Conservation (phyloP, 73 alveolate genomes). For the Paramecium caudatum region DNA sequence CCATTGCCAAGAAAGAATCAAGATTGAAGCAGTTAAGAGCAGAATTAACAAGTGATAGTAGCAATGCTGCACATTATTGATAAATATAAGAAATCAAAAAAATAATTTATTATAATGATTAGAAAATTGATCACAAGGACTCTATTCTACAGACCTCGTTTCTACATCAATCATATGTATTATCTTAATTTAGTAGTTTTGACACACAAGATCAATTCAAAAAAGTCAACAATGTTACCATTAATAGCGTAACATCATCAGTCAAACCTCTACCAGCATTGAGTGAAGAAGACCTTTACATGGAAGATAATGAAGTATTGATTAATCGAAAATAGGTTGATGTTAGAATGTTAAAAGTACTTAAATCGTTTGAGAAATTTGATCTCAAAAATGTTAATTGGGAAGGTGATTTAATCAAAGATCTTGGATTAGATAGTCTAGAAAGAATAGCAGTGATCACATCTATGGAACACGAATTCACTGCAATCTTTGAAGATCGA, state of each 20-base stretch:
- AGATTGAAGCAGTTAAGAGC: conserved; percentile 63
- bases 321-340: conserved; percentile 28
- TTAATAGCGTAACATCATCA: not conserved
- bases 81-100: not conserved
- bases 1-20: conserved; percentile 77
- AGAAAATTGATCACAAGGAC: conserved; percentile 42
- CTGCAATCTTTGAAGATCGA: conserved; percentile 86
- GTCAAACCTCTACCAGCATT: not conserved
- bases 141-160: conserved; percentile 15
- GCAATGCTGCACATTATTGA: conserved; percentile 60
- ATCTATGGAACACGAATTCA: conserved; percentile 89
- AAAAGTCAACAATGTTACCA: not conserved
- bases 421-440: conserved; percentile 83
- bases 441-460: conserved; percentile 85
- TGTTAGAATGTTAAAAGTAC: conserved; percentile 69
- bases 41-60: conserved; percentile 66
- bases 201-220: conserved; percentile 30
- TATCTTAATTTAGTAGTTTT: not conserved
- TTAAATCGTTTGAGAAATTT: conserved; percentile 72
- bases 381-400: conserved; percentile 82
- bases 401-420: conserved; percentile 77
- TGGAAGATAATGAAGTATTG: conserved; percentile 57
- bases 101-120: conserved; percentile 27
- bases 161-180: conserved; percentile 44
- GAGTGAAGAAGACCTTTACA: not conserved